Evolutionary conservation across 352 stramenopile genomes (phyloP).

Genomic region (Phytophthora megakarya): DNA sequence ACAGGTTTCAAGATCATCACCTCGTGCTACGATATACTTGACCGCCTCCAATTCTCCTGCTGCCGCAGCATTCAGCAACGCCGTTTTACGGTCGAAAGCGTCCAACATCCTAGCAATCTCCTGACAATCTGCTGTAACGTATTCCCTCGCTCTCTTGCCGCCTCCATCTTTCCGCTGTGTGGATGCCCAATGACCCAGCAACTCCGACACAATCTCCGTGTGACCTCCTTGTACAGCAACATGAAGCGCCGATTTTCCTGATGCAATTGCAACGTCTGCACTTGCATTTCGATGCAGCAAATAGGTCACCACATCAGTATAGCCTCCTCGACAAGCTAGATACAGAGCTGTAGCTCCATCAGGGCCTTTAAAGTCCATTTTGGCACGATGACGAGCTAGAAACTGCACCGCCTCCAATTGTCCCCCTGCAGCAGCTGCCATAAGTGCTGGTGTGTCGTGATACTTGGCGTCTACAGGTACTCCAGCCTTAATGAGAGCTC

Average conservation of each 20-base stretch:
- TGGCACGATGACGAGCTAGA: constrained; percentile 52
- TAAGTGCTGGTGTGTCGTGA: constrained; percentile 87
- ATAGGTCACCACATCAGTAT: constrained; percentile 17
- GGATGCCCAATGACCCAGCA: constrained; percentile 23
- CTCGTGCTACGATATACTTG: constrained; percentile 15
- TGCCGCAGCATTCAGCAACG: constrained; percentile 19
- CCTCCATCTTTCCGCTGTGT: constrained; percentile 23
- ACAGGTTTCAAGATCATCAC: constrained; percentile 21
- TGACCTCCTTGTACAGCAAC: constrained; percentile 27
- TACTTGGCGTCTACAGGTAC: constrained; percentile 26
- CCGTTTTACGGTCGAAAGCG: constrained; percentile 22
- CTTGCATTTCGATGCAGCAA: constrained; percentile 20
- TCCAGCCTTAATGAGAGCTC: constrained; percentile 27
- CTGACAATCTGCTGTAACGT: constrained; percentile 7
- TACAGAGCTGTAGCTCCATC: constrained; percentile 31
- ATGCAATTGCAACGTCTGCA: constrained; percentile 21
- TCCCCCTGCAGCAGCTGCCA: constrained; percentile 89
- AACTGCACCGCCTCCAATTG: constrained; percentile 75
- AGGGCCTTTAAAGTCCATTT: constrained; percentile 22
- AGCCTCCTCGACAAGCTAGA: constrained; percentile 19
- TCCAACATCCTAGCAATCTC: constrained; percentile 26
- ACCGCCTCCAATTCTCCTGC: constrained; percentile 17
- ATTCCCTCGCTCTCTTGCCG: constrained; percentile 24
- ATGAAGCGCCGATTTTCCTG: constrained; percentile 23
- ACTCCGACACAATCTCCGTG: constrained; percentile 18